These are phyloP conservation scores for Rutstroemia sp. DNA, from an alignment of 2,329 filamentous ascomycete genomes.

Conservation along the genomic window DNA sequence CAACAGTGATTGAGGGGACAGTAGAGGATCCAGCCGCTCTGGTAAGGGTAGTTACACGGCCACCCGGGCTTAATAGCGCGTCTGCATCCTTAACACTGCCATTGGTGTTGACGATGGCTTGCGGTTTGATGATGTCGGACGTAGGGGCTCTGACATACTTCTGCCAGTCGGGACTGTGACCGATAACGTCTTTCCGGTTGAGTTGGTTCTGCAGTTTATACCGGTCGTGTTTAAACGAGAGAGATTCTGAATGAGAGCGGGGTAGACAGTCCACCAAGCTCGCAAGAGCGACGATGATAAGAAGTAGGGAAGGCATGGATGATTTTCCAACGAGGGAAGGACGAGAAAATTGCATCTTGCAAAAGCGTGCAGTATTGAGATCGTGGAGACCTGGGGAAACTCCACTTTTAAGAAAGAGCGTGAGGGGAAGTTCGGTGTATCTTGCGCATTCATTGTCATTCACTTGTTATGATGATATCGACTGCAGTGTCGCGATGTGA, in stretches of 20 bases:
- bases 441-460: too few species aligned
- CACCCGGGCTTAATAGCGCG: conserved; percentile 27
- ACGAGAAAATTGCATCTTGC: not conserved
- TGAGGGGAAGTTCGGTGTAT: not conserved
- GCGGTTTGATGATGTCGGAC: conserved; percentile 28
- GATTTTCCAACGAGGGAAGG: not conserved
- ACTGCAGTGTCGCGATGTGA: not conserved
- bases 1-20: conserved; percentile 37
- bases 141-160: conserved; percentile 35
- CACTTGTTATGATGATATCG: too few species aligned
- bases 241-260: not conserved
- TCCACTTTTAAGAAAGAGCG: not conserved
- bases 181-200: not conserved
- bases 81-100: conserved; percentile 35
- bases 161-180: conserved; percentile 28
- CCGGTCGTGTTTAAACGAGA: not conserved
- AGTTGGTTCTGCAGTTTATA: not conserved
- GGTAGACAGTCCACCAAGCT: not conserved
- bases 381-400: not conserved
- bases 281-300: not conserved
- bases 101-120: conserved; percentile 27
- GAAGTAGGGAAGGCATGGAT: not conserved
- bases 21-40: conserved; percentile 12
- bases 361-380: not conserved
- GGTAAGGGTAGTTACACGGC: conserved; percentile 29